phyloP scores from a whole-genome alignment of 192 early-diverging fungal genomes.

The Podila epigama region DNA sequence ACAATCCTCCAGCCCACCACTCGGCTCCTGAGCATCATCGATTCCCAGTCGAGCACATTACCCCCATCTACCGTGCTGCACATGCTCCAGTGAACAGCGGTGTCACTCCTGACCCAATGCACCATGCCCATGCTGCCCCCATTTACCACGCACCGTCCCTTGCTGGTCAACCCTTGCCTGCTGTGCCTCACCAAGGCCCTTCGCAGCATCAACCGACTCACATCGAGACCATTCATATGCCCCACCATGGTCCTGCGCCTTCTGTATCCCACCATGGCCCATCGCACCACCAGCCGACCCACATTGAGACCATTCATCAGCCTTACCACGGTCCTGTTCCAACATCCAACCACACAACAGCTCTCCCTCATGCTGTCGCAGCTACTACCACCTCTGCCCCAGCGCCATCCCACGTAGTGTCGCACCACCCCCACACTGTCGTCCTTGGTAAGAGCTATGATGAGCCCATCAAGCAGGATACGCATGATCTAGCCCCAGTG shows the following conservation, averaged over 20 bases:
- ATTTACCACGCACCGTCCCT: slow-evolving; percentile 6
- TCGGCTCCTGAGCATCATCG: slow-evolving; percentile 8
- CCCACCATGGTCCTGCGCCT: neutral
- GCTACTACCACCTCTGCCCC: neutral
- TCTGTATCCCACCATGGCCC: neutral
- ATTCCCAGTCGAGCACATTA: neutral
- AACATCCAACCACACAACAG: neutral
- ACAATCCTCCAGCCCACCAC: slow-evolving; percentile 13
- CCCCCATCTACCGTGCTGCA: neutral
- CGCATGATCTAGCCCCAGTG: neutral
- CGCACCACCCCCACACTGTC: neutral
- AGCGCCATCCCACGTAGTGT: neutral
- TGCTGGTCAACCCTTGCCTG: neutral
- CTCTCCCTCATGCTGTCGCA: neutral
- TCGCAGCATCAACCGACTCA: neutral
- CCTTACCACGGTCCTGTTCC: neutral
- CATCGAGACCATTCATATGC: slow-evolving; percentile 12
- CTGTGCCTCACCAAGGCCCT: neutral
- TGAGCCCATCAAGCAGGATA: neutral
- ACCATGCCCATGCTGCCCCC: slow-evolving; percentile 2
- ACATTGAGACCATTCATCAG: neutral
- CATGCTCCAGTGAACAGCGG: neutral
- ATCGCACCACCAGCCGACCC: neutral
- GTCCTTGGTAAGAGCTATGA: slow-evolving; percentile 7
- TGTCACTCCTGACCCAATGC: slow-evolving; percentile 1